Base-by-base conservation (phyloP, 805 yeast genomes). In the Ogataea zsoltii region DNA sequence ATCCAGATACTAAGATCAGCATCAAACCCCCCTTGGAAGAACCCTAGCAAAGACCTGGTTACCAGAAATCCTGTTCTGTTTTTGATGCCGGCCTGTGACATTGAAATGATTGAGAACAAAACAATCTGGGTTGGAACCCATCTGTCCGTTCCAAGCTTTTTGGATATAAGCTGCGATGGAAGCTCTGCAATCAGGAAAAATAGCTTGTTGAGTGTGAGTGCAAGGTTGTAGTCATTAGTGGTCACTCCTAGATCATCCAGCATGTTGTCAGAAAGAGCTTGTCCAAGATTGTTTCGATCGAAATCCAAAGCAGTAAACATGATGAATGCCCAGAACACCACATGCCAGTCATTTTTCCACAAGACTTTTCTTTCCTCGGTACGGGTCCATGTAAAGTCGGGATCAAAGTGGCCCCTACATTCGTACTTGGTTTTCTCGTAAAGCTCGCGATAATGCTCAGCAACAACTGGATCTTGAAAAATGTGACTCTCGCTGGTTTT, bases 181-280 rank as follows among this genome's bases (percentile, higher is more conserved):
- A 76, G 74, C 42, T 71, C 74, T 56, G 75, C 28, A 69, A 71
- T 41, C 70, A 72, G 32, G 70, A 61, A 37, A 71, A 60, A 15
- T 70, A 62, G 28, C 69, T 65, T 59, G 67, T 61, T 12, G 68
- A 65, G 49, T 69, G 82, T 77, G 44, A 68, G 72, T 12, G 84
- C 86, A 34, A 70, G 53, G 58, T 82, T 82, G 57, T 72, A 79
- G 71, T 46, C 69, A 70, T 55, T 72, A 66, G 43, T 55, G 53
- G 48, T 44, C 42, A 72, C 62, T 7, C 61, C 58, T 47, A 72
- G 54, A 47, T 72, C 76, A 13, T 61, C 58, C 53, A 69, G 72
- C 39, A 72, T 54, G 15, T 72, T 74, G 40, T 73, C 76, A 33
- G 71, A 58, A 46, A 73, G 59, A 4, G 76, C 76, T 45, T 69